Conservation (phyloP, 805 yeast species). For the Brettanomyces custersianus region DNA sequence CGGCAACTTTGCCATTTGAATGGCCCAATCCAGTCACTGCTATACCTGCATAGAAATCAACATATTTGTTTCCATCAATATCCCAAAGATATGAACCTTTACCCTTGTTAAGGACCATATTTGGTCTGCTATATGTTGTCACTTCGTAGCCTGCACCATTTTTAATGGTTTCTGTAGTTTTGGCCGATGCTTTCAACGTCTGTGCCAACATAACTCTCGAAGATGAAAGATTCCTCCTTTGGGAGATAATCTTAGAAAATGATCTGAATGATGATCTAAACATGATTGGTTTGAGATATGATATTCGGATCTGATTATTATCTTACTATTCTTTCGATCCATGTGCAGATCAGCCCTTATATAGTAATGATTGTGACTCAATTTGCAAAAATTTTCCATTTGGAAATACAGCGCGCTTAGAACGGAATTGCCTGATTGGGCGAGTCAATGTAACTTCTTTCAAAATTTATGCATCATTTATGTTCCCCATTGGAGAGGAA, state of each 20-base stretch:
- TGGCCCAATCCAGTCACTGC: constrained; percentile 97
- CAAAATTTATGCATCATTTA: too few species aligned
- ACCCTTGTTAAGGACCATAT: constrained; percentile 70
- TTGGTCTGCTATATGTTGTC: constrained; percentile 56
- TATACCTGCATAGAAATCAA: constrained; percentile 93
- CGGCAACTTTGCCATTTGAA: constrained; percentile 62
- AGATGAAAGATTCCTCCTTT: background rate
- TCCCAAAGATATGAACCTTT: constrained; percentile 78
- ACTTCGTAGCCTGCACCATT: constrained; percentile 1
- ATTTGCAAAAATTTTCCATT: too few species aligned
- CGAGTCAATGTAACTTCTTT: too few species aligned
- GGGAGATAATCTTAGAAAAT: background rate
- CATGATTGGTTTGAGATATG: background rate
- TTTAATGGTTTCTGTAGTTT: background rate
- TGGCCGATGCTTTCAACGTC: background rate
- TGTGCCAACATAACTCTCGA: background rate
- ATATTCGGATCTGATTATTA: too few species aligned
- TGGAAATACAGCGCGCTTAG: too few species aligned
- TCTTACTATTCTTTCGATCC: too few species aligned
- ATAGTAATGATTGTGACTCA: too few species aligned
- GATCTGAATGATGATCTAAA: constrained; percentile 1
- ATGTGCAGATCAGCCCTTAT: too few species aligned
- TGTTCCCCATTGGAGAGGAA: too few species aligned
- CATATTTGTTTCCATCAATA: constrained; percentile 62
- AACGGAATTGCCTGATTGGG: too few species aligned